phyloP scores from a whole-genome alignment of 1,284 basidiomycete species.

The Sporisorium scitamineum region DNA sequence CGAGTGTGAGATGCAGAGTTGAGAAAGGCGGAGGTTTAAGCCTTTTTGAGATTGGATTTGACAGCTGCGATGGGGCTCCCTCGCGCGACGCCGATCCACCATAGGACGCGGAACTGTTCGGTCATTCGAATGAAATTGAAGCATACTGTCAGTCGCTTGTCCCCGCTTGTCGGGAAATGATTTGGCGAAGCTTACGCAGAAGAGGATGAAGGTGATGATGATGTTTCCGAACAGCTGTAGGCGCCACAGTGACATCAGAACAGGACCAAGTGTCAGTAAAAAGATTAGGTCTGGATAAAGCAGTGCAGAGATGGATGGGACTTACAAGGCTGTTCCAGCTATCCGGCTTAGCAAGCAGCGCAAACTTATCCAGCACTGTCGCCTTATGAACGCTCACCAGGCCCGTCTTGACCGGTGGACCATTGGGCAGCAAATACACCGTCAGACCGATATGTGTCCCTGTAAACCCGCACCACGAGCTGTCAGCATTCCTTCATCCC shows the following conservation, averaged over 20 bases:
- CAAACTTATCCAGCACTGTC: conserved; percentile 16
- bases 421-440: conserved; percentile 54
- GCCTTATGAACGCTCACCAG: conserved; percentile 17
- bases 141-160: too few relatives aligned
- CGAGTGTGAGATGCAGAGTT: not conserved
- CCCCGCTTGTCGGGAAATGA: not conserved
- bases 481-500: not conserved
- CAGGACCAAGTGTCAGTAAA: not conserved
- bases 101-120: conserved; percentile 40
- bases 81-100: conserved; percentile 48
- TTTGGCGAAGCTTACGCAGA: conserved; percentile 43
- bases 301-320: not conserved
- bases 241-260: not conserved
- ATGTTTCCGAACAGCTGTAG: conserved; percentile 61
- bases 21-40: not conserved
- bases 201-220: conserved; percentile 59
- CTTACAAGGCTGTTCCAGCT: conserved; percentile 56
- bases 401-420: conserved; percentile 15
- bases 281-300: not conserved
- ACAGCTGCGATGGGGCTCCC: conserved; percentile 30
- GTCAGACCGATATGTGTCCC: conserved; percentile 61
- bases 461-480: not conserved
- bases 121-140: too few relatives aligned
- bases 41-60: conserved; percentile 10
- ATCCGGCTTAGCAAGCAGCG: conserved; percentile 21